Percentiles rank a stretch among this genome's conserved stretches.
Conservation (phyloP, 805 yeast genomes). For the Saccharomycopsis sp. region DNA sequence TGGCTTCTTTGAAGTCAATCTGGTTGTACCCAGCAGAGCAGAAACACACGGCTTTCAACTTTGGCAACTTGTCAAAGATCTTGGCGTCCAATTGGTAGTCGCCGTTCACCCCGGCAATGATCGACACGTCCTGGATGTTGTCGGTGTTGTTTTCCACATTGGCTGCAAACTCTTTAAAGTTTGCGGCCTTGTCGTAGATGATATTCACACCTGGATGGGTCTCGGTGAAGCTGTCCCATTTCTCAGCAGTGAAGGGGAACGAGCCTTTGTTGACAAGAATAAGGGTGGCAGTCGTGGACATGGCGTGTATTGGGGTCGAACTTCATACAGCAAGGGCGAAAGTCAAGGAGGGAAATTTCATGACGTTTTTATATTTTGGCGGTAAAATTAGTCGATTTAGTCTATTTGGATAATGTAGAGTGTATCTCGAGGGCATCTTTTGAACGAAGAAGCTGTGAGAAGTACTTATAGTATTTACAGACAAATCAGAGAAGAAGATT, state of each 20-base stretch:
- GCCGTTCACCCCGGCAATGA: conserved; percentile 19
- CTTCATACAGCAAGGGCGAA: too few species aligned
- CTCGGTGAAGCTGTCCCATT: conserved; percentile 16
- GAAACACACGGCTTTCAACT: conserved; percentile 18
- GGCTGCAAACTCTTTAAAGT: conserved; percentile 9
- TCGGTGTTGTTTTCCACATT: conserved; percentile 3
- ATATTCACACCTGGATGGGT: conserved; percentile 10
- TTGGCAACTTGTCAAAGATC: conserved; percentile 16
- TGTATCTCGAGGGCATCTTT: too few species aligned
- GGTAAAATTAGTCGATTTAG: too few species aligned
- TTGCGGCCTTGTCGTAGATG: conserved; percentile 8
- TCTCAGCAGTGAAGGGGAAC: conserved; percentile 18
- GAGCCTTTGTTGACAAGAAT: conserved; percentile 11
- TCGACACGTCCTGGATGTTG: neutral
- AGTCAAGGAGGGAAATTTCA: too few species aligned
- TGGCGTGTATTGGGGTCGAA: too few species aligned
- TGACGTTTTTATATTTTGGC: too few species aligned
- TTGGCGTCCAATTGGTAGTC: conserved; percentile 14
- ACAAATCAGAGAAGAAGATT: neutral
- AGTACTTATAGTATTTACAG: neutral
- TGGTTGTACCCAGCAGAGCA: conserved; percentile 49
- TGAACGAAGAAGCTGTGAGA: conserved; percentile 1
- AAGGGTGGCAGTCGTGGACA: neutral
- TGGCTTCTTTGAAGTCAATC: conserved; percentile 36
- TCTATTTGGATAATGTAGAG: too few species aligned